Conservation (phyloP, 306 rosid genomes). For the Lathyrus tuberosus region DNA sequence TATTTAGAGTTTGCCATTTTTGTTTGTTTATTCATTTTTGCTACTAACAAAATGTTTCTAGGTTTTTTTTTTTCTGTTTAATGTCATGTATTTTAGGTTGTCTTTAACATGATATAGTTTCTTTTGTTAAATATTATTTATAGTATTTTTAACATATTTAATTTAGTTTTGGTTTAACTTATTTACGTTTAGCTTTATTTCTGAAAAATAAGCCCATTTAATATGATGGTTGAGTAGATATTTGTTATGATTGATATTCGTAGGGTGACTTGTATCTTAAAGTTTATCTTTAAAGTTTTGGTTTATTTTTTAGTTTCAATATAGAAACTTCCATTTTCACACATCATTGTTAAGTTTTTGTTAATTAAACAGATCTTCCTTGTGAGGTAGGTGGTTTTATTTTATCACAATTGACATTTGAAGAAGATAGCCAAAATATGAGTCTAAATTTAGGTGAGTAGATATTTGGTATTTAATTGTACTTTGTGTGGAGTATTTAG, state of each 20-base stretch:
- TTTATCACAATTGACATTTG: background rate
- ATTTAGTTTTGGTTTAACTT: background rate
- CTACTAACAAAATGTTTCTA: background rate
- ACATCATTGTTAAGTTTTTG: background rate
- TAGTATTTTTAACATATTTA: conserved; percentile 29
- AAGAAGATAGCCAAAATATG: background rate
- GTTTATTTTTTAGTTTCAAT: background rate
- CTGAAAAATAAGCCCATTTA: background rate
- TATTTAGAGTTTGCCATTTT: conserved; percentile 50
- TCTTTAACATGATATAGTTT: background rate
- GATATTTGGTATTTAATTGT: too few species aligned
- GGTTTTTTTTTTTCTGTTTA: conserved; percentile 5
- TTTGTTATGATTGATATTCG: background rate
- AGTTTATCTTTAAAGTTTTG: background rate
- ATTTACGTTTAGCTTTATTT: background rate
- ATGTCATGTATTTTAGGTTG: conserved; percentile 29
- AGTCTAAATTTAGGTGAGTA: background rate
- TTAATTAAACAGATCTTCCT: background rate
- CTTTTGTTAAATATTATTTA: background rate
- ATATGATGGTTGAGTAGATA: background rate
- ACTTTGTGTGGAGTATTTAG: too few species aligned
- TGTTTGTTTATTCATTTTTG: conserved; percentile 37
- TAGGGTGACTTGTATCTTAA: background rate
- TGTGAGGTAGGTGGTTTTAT: background rate
- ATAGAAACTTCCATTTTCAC: background rate